Percentiles rank a stretch among this genome's conserved stretches.
These are phyloP conservation scores for Neobulgaria alba DNA, from an alignment of 2,329 filamentous ascomycete genomes.

Conservation along the genomic window DNA sequence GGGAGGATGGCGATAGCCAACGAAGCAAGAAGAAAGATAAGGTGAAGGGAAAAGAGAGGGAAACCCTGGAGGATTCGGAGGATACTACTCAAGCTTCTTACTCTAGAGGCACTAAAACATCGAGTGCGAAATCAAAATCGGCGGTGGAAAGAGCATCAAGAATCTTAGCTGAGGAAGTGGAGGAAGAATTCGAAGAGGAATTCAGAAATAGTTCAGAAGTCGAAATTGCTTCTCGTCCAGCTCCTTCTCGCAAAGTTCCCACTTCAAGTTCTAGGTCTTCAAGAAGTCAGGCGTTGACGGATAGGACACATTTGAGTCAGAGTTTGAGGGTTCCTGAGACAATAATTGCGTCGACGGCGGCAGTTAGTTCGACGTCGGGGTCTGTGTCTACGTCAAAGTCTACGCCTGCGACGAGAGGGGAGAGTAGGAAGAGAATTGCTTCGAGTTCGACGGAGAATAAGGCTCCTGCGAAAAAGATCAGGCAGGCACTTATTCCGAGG, in stretches of 20 bases:
- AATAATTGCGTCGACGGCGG: background rate
- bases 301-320: background rate
- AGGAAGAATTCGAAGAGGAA: background rate
- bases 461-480: conserved; percentile 22
- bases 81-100: background rate
- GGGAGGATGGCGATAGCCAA: conserved; percentile 33
- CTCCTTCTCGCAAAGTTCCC: too few relatives aligned
- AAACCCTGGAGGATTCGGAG: conserved; percentile 12
- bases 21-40: conserved; percentile 25
- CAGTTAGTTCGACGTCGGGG: conserved; percentile 5
- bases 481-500: conserved; percentile 9
- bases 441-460: conserved; percentile 15
- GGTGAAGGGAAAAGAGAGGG: conserved; percentile 23
- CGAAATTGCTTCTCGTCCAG: conserved; percentile 3
- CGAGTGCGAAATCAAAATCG: background rate
- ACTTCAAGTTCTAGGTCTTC: conserved; percentile 1
- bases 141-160: background rate
- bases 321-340: too few relatives aligned
- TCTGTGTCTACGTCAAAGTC: background rate
- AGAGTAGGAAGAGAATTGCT: conserved; percentile 19
- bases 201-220: too few relatives aligned
- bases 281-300: conserved; percentile 7
- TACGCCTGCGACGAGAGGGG: too few relatives aligned
- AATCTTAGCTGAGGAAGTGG: background rate
- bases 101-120: background rate